Conservation (phyloP, 2,329 filamentous ascomycete genomes). For the Pseudodiploospora longispora region DNA sequence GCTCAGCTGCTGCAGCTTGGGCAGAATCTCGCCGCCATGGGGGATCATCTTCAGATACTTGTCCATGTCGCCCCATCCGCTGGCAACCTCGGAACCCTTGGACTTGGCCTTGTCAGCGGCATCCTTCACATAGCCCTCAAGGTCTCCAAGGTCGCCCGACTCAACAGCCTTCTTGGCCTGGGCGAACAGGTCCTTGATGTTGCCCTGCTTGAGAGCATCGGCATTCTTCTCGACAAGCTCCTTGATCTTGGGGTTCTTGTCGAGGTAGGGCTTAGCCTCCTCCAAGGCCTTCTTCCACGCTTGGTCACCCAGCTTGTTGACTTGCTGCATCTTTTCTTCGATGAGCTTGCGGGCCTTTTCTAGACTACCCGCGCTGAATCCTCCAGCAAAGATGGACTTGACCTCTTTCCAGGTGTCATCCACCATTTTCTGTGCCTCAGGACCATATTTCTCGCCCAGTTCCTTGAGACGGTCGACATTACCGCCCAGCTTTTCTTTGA, state of each 20-base stretch:
- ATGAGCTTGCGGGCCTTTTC: slow-evolving; percentile 54
- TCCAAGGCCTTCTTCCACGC: slow-evolving; percentile 65
- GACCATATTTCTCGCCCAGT: slow-evolving; percentile 61
- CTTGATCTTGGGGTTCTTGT: slow-evolving; percentile 71
- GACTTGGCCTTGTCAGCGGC: slow-evolving; percentile 35
- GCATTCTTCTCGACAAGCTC: slow-evolving; percentile 64
- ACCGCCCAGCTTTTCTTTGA: slow-evolving; percentile 65
- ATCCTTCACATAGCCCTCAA: slow-evolving; percentile 27
- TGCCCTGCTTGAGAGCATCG: slow-evolving; percentile 58
- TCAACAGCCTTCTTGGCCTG: slow-evolving; percentile 53
- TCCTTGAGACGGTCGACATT: slow-evolving; percentile 61
- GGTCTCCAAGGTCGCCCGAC: slow-evolving; percentile 47
- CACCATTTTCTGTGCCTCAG: slow-evolving; percentile 68
- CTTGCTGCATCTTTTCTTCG: slow-evolving; percentile 60
- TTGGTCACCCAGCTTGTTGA: slow-evolving; percentile 61
- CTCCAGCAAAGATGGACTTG: slow-evolving; percentile 53
- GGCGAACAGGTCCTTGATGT: slow-evolving; percentile 54
- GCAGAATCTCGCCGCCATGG: slow-evolving; percentile 53
- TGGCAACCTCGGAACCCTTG: slow-evolving; percentile 27
- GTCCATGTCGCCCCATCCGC: slow-evolving; percentile 42
- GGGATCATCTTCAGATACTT: slow-evolving; percentile 60
- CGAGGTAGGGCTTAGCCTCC: slow-evolving; percentile 62
- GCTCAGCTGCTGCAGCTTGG: slow-evolving; percentile 57
- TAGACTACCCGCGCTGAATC: slow-evolving; percentile 44
- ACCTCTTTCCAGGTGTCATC: slow-evolving; percentile 64